Percentiles rank a stretch among this genome's conserved stretches.
phyloP scores from a whole-genome alignment of 139 green algal species.

The Deuterostichococcus epilithicus region DNA sequence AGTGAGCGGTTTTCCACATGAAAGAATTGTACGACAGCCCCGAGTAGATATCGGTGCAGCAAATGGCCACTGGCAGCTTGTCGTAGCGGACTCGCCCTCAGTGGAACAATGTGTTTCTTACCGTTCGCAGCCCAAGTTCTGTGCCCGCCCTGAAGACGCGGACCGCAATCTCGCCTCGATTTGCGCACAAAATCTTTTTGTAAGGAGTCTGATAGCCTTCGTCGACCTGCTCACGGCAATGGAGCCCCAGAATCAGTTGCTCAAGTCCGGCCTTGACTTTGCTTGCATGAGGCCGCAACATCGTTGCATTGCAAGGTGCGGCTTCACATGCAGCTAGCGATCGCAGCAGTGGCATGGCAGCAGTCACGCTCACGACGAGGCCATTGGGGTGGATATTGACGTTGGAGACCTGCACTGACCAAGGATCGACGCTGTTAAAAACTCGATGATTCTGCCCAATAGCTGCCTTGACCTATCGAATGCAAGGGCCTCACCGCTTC shows the following conservation, averaged over 20 bases:
- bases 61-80: not conserved
- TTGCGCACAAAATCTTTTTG: conserved; percentile 87
- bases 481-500: not conserved
- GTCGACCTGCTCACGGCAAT: conserved; percentile 16
- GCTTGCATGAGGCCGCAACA: too few relatives aligned
- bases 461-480: too few relatives aligned
- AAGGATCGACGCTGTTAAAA: too few relatives aligned
- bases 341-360: too few relatives aligned
- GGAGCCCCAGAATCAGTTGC: too few relatives aligned
- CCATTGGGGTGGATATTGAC: not conserved
- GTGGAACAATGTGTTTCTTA: conserved; percentile 23
- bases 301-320: too few relatives aligned
- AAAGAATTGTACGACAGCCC: not conserved
- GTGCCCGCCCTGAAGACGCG: conserved; percentile 87
- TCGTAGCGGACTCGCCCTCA: not conserved
- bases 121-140: conserved; percentile 82
- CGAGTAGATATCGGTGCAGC: not conserved
- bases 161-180: conserved; percentile 97
- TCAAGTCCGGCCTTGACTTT: too few relatives aligned
- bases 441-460: too few relatives aligned
- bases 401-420: not conserved
- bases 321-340: too few relatives aligned
- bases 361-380: not conserved
- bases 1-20: too few relatives aligned
- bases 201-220: conserved; percentile 39